Base-by-base conservation (phyloP, 169 alveolate genomes). In the Eimeria praecox region DNA sequence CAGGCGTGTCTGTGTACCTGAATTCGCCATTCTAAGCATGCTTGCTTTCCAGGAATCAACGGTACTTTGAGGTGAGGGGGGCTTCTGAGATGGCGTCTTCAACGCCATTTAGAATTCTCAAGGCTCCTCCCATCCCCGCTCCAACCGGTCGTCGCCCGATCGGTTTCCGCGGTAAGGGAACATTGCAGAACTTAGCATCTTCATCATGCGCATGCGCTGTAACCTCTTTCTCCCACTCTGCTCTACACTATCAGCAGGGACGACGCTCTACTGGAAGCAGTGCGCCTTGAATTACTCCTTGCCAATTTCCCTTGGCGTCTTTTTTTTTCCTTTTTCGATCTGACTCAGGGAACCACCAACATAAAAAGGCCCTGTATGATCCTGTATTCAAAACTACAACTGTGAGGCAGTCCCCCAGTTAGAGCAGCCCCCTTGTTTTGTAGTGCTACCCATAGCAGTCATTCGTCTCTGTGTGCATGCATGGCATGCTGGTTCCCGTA, bases 361-460 rank as follows among this genome's bases (percentile, higher is more conserved):
- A 98, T 92, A 97, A 97, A 59, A 98, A 97, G 92, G 96, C 97
- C 22, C 96, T 98, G 20, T 97, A 98, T 54, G 99, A 98, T 95
- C 98, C 98, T 24, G 99, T 98, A 42, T 98, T 97, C 83, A 98
- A 98, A n/a, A 97, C 98, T 66, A 96, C 98, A n/a, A 98, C 97
- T 97, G 99, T 98, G 75, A 93, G 96, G 83, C 83, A 0, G 64
- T 8, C 20, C 9, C 8, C 14, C 49, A 73, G 16, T 49, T 52
- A 16, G 5, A 18, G 52, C 33, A 20, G 22, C 54, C 49, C 27
- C 4, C 54, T 20, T 52, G 54, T 22, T 38, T 35, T 69, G 80
- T 16, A 33, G 46, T 33, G 80, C 83, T 0, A 22, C 27, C 24
- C 56, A 56, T 83, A 56, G 52, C 73, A 12, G 59, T n/a, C 8